Conservation (phyloP, 768 basidiomycete species). For the Arthromyces matolae region DNA sequence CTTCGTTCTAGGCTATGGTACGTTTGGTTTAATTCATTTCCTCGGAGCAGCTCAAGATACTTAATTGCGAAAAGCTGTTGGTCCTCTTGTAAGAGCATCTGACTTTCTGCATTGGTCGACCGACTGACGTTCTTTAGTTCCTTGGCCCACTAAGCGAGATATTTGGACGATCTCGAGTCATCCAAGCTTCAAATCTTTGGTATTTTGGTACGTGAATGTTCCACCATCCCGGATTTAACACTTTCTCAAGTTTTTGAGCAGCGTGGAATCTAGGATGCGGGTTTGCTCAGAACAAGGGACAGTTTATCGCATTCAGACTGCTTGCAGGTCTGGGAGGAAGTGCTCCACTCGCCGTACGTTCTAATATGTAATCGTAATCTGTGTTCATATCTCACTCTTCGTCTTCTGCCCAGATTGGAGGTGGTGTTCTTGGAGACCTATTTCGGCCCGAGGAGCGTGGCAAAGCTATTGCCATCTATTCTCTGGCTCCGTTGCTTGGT, state of each 20-base stretch:
- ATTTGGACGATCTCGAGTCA: conserved; percentile 58
- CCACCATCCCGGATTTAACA: too few species aligned
- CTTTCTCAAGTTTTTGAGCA: not conserved
- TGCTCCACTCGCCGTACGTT: conserved; percentile 57
- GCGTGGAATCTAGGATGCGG: conserved; percentile 65
- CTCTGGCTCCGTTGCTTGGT: conserved; percentile 62
- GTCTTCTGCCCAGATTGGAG: conserved; percentile 41
- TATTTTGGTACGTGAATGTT: conserved; percentile 49
- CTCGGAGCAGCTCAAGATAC: not conserved
- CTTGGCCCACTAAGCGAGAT: conserved; percentile 69
- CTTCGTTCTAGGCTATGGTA: conserved; percentile 54
- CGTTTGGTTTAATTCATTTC: conserved; percentile 13
- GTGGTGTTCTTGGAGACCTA: conserved; percentile 62
- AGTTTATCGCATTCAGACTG: conserved; percentile 67
- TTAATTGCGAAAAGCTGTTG: conserved; percentile 38
- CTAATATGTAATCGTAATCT: conserved; percentile 35
- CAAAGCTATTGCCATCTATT: conserved; percentile 59
- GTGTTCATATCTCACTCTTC: not conserved
- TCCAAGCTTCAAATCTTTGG: conserved; percentile 64
- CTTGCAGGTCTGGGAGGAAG: conserved; percentile 70
- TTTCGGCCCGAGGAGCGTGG: conserved; percentile 63
- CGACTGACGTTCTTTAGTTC: conserved; percentile 23
- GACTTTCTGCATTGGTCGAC: not conserved
- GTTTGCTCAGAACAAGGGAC: conserved; percentile 53
- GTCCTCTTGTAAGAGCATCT: conserved; percentile 36